Conservation (phyloP, 176 grass and related monocot genomes). For the Phragmites australis region DNA sequence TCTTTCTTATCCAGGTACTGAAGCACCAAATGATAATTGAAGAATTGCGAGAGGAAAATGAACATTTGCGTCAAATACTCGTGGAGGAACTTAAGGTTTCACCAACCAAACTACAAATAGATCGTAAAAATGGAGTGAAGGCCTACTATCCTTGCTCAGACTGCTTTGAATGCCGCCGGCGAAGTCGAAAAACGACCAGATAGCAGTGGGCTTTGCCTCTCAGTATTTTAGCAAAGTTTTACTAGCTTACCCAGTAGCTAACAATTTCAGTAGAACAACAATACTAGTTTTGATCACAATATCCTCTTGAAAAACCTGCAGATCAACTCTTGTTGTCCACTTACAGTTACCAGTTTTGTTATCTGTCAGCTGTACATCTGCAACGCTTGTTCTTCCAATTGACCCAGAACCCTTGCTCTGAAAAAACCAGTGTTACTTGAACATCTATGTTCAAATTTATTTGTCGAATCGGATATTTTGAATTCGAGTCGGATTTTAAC, state of each 20-base stretch:
- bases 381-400: neutral
- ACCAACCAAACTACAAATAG: conserved; percentile 52
- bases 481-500: too few species aligned
- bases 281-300: neutral
- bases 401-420: neutral
- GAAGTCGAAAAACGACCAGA: conserved; percentile 60
- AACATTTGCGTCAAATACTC: conserved; percentile 69
- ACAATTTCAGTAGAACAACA: neutral
- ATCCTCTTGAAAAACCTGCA: neutral
- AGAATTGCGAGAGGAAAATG: conserved; percentile 69
- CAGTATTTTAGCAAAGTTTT: conserved; percentile 19
- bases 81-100: conserved; percentile 77
- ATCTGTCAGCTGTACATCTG: neutral
- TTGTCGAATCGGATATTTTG: too few species aligned
- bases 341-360: neutral
- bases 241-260: neutral
- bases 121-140: conserved; percentile 37
- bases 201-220: conserved; percentile 31
- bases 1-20: conserved; percentile 57
- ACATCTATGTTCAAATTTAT: neutral
- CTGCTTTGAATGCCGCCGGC: conserved; percentile 86
- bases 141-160: conserved; percentile 71
- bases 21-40: conserved; percentile 81
- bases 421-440: too few species aligned
- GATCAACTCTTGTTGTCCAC: neutral